Percentiles rank a stretch among this genome's conserved stretches.
These are phyloP conservation scores for Sordariomycetes sp. DNA, from an alignment of 2,329 filamentous ascomycete genomes.

Conservation along the genomic window DNA sequence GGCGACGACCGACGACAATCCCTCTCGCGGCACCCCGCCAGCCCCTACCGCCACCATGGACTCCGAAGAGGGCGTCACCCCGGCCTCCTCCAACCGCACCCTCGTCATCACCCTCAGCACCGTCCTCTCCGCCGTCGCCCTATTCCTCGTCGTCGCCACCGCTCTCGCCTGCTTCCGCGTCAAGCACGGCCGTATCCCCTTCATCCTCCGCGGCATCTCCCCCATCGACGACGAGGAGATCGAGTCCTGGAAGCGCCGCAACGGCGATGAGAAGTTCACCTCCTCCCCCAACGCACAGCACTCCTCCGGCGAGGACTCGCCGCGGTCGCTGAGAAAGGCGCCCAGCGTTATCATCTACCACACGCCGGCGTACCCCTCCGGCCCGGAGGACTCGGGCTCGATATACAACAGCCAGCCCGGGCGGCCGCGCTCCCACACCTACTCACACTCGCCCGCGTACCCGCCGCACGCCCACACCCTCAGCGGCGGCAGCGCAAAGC, in stretches of 20 bases:
- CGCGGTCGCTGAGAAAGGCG: conserved; percentile 25
- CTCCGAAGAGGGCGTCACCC: not conserved
- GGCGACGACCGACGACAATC: not conserved
- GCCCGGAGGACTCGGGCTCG: conserved; percentile 6
- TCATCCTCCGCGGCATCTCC: conserved; percentile 44
- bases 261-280: conserved; percentile 18
- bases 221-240: conserved; percentile 58
- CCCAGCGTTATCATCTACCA: conserved; percentile 46
- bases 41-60: not conserved
- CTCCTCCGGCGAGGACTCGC: conserved; percentile 6
- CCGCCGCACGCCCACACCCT: not conserved
- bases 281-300: conserved; percentile 6
- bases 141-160: conserved; percentile 18
- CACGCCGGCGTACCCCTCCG: conserved; percentile 10
- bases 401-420: conserved; percentile 12
- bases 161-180: conserved; percentile 25
- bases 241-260: conserved; percentile 46
- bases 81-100: conserved; percentile 20
- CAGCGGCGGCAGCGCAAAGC: not conserved
- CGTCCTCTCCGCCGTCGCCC: conserved; percentile 31
- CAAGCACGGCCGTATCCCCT: conserved; percentile 24
- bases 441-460: conserved; percentile 14
- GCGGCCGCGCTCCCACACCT: conserved; percentile 14
- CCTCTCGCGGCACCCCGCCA: not conserved
- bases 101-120: conserved; percentile 41